A percentile compares a stretch with the other conserved stretches of the same genome.
These are phyloP conservation scores for Sideroxylon spinosum DNA, from an alignment of 179 eudicot genomes.

Conservation along the genomic window DNA sequence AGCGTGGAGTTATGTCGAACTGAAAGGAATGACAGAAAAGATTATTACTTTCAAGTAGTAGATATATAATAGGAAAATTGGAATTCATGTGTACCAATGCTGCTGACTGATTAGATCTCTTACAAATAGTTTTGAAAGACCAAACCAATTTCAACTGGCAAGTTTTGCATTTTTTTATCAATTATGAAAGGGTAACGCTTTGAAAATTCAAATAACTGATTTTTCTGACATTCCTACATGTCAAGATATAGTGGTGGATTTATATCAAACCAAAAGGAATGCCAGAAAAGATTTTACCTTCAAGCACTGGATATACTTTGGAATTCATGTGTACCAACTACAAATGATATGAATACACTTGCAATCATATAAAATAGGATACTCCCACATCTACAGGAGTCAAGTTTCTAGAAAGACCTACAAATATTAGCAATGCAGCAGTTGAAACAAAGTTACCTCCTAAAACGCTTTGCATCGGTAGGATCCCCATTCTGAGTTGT, in stretches of 20 bases:
- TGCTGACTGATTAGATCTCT: neutral
- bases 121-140: neutral
- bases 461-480: slow-evolving; percentile 72
- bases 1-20: too few species aligned
- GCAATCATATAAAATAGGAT: neutral
- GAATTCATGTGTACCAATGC: neutral
- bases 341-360: neutral
- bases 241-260: too few species aligned
- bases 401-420: neutral
- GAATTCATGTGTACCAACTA: neutral
- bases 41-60: neutral
- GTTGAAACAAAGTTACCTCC: slow-evolving; percentile 52
- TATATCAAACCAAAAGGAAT: neutral
- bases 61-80: neutral
- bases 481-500: slow-evolving; percentile 54
- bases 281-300: neutral
- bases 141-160: neutral
- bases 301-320: neutral
- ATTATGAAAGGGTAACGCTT: neutral
- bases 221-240: neutral
- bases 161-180: too few species aligned
- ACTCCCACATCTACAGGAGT: neutral
- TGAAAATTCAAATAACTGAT: neutral
- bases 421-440: neutral
- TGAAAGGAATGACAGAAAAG: neutral